Evolutionary conservation across 2,329 filamentous ascomycete species (phyloP), one percentile per base, ranked within the genome.

Genomic region (Aspergillus hiratsukae): DNA sequence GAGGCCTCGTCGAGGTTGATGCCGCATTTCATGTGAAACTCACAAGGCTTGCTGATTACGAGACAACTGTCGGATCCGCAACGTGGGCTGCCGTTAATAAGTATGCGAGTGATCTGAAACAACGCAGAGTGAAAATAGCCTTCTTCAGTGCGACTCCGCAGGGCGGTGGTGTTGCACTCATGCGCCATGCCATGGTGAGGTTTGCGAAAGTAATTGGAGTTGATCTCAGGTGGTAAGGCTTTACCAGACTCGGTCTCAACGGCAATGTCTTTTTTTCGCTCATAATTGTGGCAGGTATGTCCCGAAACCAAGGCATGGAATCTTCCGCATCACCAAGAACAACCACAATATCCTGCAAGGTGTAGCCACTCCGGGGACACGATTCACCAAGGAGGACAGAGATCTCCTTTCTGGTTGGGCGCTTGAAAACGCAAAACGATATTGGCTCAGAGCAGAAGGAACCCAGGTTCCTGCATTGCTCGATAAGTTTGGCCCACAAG

Each of bases 261-360:
- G 11, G 29, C 29, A 31, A 31, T 23, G 10, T 4, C 29, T 31
- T 10, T 11, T 31, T 31, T 11, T 11, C 29, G 10, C 29, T 31
- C 29, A 31, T 11, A 11, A 41, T 35, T 21, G 7, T 48, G 23
- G 17, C 11, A 83, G 81, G 80, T 84, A 82, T 58, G 89, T 93
- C 1, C 90, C 90, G 6, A 91, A 90, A 70, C 89, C 90, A 21
- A 86, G 87, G 51, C 88, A 88, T 2, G 86, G 88, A 14, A 85
- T 93, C 10, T 94, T 94, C 73, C 81, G 89, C 51, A 87, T 90
- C 72, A 94, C 90, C 63, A 94, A 94, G 76, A 91, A 88, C 62
- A 88, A 91, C 64, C 90, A 94, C 81, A 94, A 94, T 73, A 92
- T 93, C 61, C 83, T 94, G 2, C 90, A 94, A 74, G 90, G 89